A percentile compares a stretch with the other conserved stretches of the same genome.
Conservation (phyloP, 164 flowering plant genomes). For the Litsea cubeba region DNA sequence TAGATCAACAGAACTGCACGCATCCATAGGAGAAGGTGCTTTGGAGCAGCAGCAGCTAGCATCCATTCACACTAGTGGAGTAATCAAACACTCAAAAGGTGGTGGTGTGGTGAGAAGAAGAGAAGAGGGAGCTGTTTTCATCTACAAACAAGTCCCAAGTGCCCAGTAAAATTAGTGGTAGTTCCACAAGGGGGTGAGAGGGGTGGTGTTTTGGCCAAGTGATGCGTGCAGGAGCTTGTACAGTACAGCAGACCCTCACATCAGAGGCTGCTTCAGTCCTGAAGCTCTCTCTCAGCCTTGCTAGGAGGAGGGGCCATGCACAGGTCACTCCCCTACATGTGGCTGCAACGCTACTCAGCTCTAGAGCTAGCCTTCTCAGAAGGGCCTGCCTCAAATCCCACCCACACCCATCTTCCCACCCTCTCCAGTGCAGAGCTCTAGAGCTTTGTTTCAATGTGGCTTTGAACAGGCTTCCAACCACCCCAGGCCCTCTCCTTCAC, state of each 20-base stretch:
- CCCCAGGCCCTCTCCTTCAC: constrained; percentile 50
- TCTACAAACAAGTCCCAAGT: not conserved
- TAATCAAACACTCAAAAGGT: not conserved
- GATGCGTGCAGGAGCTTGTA: constrained; percentile 79
- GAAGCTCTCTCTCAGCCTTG: constrained; percentile 72
- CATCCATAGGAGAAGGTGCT: not conserved
- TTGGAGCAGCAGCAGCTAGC: not conserved
- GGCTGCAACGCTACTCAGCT: constrained; percentile 68
- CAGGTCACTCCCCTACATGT: constrained; percentile 97
- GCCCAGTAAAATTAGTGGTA: not conserved
- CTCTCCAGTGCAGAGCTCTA: constrained; percentile 84
- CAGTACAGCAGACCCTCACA: constrained; percentile 94
- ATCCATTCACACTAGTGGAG: not conserved
- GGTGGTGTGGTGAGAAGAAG: constrained; percentile 1
- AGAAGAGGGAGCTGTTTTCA: not conserved
- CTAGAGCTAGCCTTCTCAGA: constrained; percentile 48
- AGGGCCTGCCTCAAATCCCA: constrained; percentile 85
- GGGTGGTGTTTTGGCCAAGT: constrained; percentile 45
- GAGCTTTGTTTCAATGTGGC: constrained; percentile 99
- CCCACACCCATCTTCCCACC: constrained; percentile 48
- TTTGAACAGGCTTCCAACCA: constrained; percentile 79
- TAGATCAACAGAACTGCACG: too few relatives aligned
- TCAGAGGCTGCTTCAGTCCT: constrained; percentile 89
- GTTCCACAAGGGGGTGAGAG: constrained; percentile 34
- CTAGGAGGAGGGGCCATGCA: constrained; percentile 85